Percentiles rank a stretch among this genome's conserved stretches.
These are phyloP conservation scores for Paspalum vaginatum DNA, from an alignment of 176 grass and related monocot genomes.

Conservation along the genomic window DNA sequence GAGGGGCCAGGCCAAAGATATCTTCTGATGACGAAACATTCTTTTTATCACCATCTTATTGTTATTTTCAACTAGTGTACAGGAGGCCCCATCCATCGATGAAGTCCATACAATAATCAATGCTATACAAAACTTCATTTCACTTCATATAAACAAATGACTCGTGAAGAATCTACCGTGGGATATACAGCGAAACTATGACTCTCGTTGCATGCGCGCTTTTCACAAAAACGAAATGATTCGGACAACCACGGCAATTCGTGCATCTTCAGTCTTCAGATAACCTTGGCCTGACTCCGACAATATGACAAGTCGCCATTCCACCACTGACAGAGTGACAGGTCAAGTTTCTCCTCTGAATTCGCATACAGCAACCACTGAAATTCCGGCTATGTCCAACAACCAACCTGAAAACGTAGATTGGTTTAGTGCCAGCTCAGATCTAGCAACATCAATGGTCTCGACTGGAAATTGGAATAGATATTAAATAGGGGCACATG, in stretches of 20 bases:
- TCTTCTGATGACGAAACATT: background rate
- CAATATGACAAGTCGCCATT: background rate
- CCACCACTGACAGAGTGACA: background rate
- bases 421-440: background rate
- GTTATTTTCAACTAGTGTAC: background rate
- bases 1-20: too few species aligned
- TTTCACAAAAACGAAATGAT: background rate
- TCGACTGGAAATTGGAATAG: background rate
- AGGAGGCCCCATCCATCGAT: slow-evolving; percentile 4
- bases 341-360: slow-evolving; percentile 28
- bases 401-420: slow-evolving; percentile 31
- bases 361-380: background rate
- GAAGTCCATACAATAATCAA: background rate
- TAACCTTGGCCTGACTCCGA: slow-evolving; percentile 7
- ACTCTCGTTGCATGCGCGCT: background rate
- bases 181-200: slow-evolving; percentile 9
- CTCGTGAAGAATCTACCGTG: background rate
- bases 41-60: background rate
- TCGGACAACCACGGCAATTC: background rate
- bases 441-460: background rate
- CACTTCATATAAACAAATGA: background rate
- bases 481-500: background rate
- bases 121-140: background rate
- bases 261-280: background rate
- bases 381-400: background rate